Evolutionary conservation across 495 filamentous ascomycete genomes (phyloP).

Genomic region (Aspergillus indologenus): DNA sequence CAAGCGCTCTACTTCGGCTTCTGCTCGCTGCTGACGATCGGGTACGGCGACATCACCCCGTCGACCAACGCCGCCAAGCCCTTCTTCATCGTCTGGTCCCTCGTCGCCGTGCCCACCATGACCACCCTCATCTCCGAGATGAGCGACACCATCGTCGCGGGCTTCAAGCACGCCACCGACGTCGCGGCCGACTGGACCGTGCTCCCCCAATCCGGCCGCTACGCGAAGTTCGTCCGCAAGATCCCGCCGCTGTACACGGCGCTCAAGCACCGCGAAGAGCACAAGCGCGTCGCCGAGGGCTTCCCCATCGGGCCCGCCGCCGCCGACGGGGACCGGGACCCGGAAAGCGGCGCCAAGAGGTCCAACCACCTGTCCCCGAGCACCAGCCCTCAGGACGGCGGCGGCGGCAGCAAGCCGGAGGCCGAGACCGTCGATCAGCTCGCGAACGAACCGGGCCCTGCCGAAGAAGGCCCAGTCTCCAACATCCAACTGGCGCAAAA

Average conservation of each 20-base stretch:
- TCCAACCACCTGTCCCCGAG: not conserved
- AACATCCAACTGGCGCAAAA: conserved; percentile 45
- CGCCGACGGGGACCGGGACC: conserved; percentile 19
- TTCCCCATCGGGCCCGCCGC: conserved; percentile 38
- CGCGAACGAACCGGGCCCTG: conserved; percentile 25
- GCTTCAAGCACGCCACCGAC: conserved; percentile 54
- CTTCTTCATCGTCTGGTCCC: conserved; percentile 86
- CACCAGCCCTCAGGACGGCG: not conserved
- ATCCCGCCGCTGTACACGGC: conserved; percentile 41
- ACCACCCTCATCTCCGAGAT: conserved; percentile 63
- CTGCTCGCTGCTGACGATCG: conserved; percentile 78
- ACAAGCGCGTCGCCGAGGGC: conserved; percentile 46
- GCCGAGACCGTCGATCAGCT: conserved; percentile 39
- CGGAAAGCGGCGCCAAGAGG: not conserved
- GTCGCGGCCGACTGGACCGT: conserved; percentile 56
- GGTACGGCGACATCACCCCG: conserved; percentile 81
- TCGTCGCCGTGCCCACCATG: conserved; percentile 66
- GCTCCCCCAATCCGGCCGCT: conserved; percentile 52
- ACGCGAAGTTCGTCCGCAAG: conserved; percentile 37
- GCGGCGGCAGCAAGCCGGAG: not conserved
- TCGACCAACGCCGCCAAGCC: conserved; percentile 70
- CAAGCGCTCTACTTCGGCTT: conserved; percentile 80
- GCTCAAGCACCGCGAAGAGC: conserved; percentile 35
- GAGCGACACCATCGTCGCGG: conserved; percentile 58
- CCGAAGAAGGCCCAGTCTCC: conserved; percentile 17